These are phyloP conservation scores for Plasmopara viticola DNA, from an alignment of 352 stramenopile genomes.

Conservation along the genomic window DNA sequence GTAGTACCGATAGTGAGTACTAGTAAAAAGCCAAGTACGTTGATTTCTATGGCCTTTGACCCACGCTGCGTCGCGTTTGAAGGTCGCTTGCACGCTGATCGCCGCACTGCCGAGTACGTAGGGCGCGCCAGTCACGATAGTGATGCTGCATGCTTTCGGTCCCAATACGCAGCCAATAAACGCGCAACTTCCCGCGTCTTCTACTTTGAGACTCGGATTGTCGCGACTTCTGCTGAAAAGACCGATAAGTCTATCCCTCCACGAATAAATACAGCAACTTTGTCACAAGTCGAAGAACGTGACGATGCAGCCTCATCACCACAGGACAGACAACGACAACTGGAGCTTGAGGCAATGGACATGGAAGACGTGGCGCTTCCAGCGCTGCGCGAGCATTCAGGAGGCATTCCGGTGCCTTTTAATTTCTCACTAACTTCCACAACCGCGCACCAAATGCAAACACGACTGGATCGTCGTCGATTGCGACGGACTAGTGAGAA, in stretches of 20 bases:
- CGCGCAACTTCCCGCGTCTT: constrained; percentile 24
- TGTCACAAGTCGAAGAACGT: constrained; percentile 1
- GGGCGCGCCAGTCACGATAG: constrained; percentile 39
- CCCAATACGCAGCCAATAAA: constrained; percentile 17
- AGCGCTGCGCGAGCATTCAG: background rate
- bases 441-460: constrained; percentile 34
- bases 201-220: constrained; percentile 50
- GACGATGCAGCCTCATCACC: constrained; percentile 5
- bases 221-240: constrained; percentile 24
- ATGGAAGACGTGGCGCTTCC: constrained; percentile 17
- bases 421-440: constrained; percentile 39
- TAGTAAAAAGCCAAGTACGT: too few relatives aligned
- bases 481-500: constrained; percentile 24
- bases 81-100: constrained; percentile 50
- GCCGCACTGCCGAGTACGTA: constrained; percentile 51
- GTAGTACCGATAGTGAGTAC: too few relatives aligned
- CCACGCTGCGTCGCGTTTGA: constrained; percentile 34
- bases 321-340: constrained; percentile 3
- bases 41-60: constrained; percentile 23
- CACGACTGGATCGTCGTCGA: constrained; percentile 7
- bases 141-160: constrained; percentile 50
- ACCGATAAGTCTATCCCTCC: constrained; percentile 14
- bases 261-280: constrained; percentile 7
- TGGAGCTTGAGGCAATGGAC: constrained; percentile 21
- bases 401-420: constrained; percentile 22